Conservation (phyloP, 2,329 filamentous ascomycete species). For the Chlorencoelia australis region DNA sequence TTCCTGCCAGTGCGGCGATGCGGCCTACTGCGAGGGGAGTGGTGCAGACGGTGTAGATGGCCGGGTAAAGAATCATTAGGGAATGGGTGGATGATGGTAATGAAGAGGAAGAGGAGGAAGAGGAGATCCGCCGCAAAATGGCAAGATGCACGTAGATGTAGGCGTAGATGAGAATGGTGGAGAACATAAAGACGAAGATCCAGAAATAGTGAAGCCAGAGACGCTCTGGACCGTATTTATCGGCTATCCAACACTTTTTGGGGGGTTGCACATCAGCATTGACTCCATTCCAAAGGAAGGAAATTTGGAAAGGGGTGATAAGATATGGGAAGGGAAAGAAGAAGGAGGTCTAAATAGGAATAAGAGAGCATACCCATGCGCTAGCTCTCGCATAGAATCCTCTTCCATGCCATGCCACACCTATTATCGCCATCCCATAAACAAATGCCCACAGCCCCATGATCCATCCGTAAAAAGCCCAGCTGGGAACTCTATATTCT, state of each 20-base stretch:
- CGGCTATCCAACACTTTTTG: constrained; percentile 53
- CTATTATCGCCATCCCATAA: constrained; percentile 45
- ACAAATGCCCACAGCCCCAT: constrained; percentile 46
- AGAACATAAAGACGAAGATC: constrained; percentile 46
- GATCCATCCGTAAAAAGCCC: constrained; percentile 40
- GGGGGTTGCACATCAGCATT: too few species aligned
- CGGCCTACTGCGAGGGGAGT: constrained; percentile 54
- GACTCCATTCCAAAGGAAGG: too few species aligned
- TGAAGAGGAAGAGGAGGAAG: not conserved
- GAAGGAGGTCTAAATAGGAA: not conserved
- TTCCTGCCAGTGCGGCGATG: constrained; percentile 50
- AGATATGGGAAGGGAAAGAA: too few species aligned
- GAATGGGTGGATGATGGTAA: constrained; percentile 17
- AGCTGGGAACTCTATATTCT: constrained; percentile 40
- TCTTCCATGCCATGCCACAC: constrained; percentile 26
- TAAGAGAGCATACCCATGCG: constrained; percentile 41
- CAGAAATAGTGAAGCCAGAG: constrained; percentile 55
- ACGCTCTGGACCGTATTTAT: constrained; percentile 42
- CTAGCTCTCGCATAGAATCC: constrained; percentile 54
- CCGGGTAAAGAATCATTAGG: constrained; percentile 56
- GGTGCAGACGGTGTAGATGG: constrained; percentile 61
- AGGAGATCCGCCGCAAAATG: constrained; percentile 1
- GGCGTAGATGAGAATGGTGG: constrained; percentile 38
- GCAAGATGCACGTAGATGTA: constrained; percentile 23
- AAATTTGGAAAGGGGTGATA: too few species aligned